Evolutionary conservation across 352 stramenopile genomes (phyloP), one percentile per base, ranked within the genome.

Genomic region (Pythium periplocum): DNA sequence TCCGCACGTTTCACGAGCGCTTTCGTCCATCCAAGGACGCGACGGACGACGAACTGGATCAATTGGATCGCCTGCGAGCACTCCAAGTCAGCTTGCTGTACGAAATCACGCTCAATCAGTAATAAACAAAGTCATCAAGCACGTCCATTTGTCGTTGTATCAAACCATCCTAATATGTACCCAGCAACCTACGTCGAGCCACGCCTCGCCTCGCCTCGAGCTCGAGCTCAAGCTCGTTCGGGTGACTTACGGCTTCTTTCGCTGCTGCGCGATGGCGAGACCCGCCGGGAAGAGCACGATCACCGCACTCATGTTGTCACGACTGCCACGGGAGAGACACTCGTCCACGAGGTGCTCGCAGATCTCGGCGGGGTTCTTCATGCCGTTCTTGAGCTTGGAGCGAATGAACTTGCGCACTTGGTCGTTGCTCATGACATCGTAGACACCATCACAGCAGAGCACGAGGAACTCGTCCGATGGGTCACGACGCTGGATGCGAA

Each of bases 341-440:
- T 91, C 81, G 61, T 95, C 83, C 8, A 93, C 69, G 5, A 95
- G 62, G 55, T 75, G 69, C 55, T 95, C 83, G 34, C 78, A 77
- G 48, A 92, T 87, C 2, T 78, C 69, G 49, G 88, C 78, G 1
- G 82, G 69, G 54, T 70, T 77, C 51, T 71, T 77, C 1, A 57
- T 52, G 45, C 58, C 69, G 43, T 55, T 74, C 53, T 87, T 87
- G 48, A 92, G 66, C 61, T 91, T 90, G 59, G 61, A 63, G 4
- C 81, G 78, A 30, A 97, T 85, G 53, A 97, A 97, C 62, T 95
- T 90, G 45, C 91, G 82, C 50, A 93, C 70, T 69, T 98, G 87
- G 64, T 98, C 85, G 64, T 97, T 96, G 61, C 74, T 93, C 86
- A 98, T 97, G 35, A 98, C 93, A 57, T 98, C 93, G 69, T 90